Base-by-base conservation (phyloP, 2,329 filamentous ascomycete species). In the Aspergillus sp. region DNA sequence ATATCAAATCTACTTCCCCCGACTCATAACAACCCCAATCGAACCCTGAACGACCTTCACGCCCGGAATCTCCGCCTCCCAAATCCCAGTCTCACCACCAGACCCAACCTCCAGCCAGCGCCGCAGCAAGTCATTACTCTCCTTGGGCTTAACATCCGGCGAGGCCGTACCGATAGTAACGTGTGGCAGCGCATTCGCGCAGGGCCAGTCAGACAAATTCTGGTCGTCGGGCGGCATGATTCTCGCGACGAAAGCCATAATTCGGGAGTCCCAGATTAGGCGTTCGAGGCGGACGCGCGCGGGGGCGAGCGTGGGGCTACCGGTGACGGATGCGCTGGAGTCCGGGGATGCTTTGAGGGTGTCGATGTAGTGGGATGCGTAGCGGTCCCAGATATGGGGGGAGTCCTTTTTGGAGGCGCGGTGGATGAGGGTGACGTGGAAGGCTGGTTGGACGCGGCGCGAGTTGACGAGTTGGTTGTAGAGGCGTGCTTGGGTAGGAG, bases 381-480 rank as follows among this genome's bases (percentile, higher is more conserved):
- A 91, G 43, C 75, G 78, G 42, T 84, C 70, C 93, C 93, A 98
- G 42, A 91, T 73, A 7, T 84, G 78, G 0, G 83, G 77, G 50
- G 83, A 67, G 28, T 83, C 69, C 33, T 74, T 73, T 7, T 80
- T 71, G 3, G 72, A 73, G 8, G 84, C 82, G 37, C 85, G 83
- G 66, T 98, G 93, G 64, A 96, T 89, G 33, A 98, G 78, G 0
- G 93, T 98, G 45, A 98, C 88, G 63, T 98, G 93, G 64, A 97
- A 98, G 33, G 83, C 77, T n/a, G 77, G 62, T 66, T 97, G 91
- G 5, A 97, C 70, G 43, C 93, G 86, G 13, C 84, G 78, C 2
- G 76, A 78, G 53, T 85, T 77, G 64, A 86, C 79, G 30, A 98
- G 77, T 45, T 88, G 80, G 56, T 78, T 79, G 71, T 87, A 98